These are phyloP conservation scores for Trichoderma sp. DNA, from an alignment of 2,329 filamentous ascomycete species.

Conservation along the genomic window DNA sequence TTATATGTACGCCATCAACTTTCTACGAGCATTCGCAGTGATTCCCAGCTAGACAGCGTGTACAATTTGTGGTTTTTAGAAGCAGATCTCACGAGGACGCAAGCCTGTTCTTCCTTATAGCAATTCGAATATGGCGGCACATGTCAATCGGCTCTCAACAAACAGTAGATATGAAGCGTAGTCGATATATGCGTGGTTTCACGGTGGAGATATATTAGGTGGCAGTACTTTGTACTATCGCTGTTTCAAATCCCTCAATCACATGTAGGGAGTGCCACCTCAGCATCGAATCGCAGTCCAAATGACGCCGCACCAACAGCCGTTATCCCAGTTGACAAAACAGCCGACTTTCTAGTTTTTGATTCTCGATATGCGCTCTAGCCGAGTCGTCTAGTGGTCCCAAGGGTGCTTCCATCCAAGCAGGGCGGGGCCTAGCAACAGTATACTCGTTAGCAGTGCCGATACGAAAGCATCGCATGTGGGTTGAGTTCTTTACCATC, in stretches of 20 bases:
- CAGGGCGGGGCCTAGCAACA: conserved; percentile 18
- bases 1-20: neutral
- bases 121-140: neutral
- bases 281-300: neutral
- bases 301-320: neutral
- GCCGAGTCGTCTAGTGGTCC: conserved; percentile 21
- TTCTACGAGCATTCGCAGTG: neutral
- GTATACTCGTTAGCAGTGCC: neutral
- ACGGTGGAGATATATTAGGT: conserved; percentile 6
- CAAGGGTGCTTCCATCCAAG: conserved; percentile 26
- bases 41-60: neutral
- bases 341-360: neutral
- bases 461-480: neutral
- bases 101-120: neutral
- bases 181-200: neutral
- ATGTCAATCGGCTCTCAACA: neutral
- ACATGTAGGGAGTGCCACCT: neutral
- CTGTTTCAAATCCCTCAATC: neutral
- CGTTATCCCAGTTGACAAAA: neutral
- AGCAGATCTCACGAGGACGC: neutral
- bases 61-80: neutral
- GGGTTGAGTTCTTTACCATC: conserved; percentile 15
- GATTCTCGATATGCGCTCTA: neutral
- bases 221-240: neutral
- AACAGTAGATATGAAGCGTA: neutral